These are phyloP conservation scores for Solanum corneliomulleri DNA, from an alignment of 257 asterid genomes.

Conservation along the genomic window DNA sequence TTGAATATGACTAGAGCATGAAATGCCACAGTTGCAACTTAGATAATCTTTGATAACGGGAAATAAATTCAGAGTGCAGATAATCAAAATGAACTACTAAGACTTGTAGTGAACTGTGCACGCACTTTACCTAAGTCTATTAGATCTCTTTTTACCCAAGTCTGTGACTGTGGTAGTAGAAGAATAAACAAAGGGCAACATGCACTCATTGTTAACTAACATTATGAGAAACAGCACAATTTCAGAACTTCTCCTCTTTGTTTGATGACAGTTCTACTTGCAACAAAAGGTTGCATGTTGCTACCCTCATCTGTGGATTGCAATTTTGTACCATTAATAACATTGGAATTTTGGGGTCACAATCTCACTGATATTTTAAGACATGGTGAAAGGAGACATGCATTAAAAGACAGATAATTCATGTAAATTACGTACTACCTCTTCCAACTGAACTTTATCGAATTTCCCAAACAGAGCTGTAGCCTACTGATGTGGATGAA, in stretches of 20 bases:
- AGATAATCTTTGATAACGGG: not conserved
- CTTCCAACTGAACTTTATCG: not conserved
- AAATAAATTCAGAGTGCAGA: not conserved
- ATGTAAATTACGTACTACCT: not conserved
- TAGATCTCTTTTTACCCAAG: not conserved
- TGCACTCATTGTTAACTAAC: not conserved
- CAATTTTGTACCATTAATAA: not conserved
- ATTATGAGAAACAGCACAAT: not conserved
- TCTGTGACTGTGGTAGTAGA: not conserved
- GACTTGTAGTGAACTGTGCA: not conserved
- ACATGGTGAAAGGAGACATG: not conserved
- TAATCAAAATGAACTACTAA: not conserved
- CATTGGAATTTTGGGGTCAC: not conserved
- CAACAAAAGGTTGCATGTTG: not conserved
- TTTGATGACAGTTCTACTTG: not conserved
- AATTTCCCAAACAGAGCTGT: not conserved
- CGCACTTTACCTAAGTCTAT: not conserved
- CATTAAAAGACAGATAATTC: not conserved
- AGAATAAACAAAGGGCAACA: not conserved
- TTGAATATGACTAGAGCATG: not conserved
- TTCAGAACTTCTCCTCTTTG: not conserved
- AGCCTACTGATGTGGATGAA: not conserved
- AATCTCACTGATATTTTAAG: not conserved
- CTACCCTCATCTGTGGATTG: not conserved
- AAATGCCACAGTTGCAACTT: not conserved